A percentile compares a stretch with the other conserved stretches of the same genome.
Conservation (phyloP, 2,329 filamentous ascomycete species). For the Samsoniella hepiali region DNA sequence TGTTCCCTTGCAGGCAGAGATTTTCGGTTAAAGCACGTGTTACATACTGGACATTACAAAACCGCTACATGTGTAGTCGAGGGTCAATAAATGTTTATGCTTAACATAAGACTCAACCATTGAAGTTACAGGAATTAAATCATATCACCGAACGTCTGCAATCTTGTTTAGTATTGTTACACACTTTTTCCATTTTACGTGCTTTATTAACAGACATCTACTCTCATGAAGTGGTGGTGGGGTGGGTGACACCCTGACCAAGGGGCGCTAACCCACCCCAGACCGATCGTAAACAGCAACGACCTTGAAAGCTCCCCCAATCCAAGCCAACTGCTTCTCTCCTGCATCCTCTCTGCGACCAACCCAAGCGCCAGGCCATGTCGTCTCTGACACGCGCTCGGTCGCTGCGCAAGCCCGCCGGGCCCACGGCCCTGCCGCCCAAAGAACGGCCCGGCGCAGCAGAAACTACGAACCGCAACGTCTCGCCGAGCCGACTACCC, state of each 20-base stretch:
- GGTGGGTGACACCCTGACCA: not conserved
- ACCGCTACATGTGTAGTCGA: not conserved
- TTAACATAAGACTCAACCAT: not conserved
- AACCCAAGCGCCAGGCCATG: conserved; percentile 30
- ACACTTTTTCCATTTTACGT: too few species aligned
- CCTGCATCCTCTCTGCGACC: not conserved
- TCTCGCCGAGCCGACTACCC: conserved; percentile 50
- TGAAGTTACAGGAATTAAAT: too few species aligned
- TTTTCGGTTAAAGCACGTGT: too few species aligned
- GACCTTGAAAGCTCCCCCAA: not conserved
- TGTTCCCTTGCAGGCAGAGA: too few species aligned
- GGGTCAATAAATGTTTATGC: not conserved
- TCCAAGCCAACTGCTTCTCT: not conserved
- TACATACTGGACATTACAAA: too few species aligned
- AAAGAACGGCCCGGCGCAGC: not conserved
- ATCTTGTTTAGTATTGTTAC: too few species aligned
- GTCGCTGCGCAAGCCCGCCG: conserved; percentile 45
- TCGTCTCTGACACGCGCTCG: conserved; percentile 46
- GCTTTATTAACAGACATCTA: too few species aligned
- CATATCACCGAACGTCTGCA: too few species aligned
- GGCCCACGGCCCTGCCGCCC: conserved; percentile 20
- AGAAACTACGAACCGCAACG: conserved; percentile 31
- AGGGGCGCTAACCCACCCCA: conserved; percentile 9
- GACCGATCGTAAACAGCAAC: not conserved
- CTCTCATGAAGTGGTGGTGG: not conserved